Base-by-base conservation (phyloP, 352 stramenopile genomes). In the Globisporangium cylindrosporum region DNA sequence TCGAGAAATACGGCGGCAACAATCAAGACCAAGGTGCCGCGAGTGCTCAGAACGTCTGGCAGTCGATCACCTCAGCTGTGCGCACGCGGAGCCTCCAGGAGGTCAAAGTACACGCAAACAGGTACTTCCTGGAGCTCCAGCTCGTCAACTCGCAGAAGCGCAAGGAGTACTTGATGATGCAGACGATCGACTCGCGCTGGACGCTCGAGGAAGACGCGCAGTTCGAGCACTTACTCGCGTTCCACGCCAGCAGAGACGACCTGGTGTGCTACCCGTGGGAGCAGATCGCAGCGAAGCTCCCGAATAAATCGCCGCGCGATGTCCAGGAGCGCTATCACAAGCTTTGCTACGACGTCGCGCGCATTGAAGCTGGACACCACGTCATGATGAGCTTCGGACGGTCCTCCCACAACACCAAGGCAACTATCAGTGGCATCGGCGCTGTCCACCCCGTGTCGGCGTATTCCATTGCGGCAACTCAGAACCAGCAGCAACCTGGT, bases 291-390 rank as follows among this genome's bases (percentile, higher is more conserved):
- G 75, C 73, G 22, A 68, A 74, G 57, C 68, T 93, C 3, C 75
- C 75, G 8, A 77, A 76, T 20, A 93, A 91, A 62, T 79, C 73
- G 1, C 64, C 78, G 3, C 72, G 77, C 1, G 82, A 86, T 22
- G 71, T 89, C 4, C 79, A 86, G 10, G 83, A 90, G 55, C 76
- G 87, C 51, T 95, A 89, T 69, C 70, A 84, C 63, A 89, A 90
- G 77, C 84, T 93, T 32, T 90, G 86, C 62, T 82, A 90, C 57
- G 87, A 94, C 62, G 69, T 94, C 8, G 77, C 80, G n/a, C 73
- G 78, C 14, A 93, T 94, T 51, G 84, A 94, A 62, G 73, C 61
- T 18, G 83, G 83, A 0, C 77, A 90, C 49, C 82, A 91, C 34
- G 74, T 91, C 1, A 80, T 73, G 32, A 92, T 90, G 81, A 74